Conservation (phyloP, 179 eudicot genomes). For the Drosera spatulata region DNA sequence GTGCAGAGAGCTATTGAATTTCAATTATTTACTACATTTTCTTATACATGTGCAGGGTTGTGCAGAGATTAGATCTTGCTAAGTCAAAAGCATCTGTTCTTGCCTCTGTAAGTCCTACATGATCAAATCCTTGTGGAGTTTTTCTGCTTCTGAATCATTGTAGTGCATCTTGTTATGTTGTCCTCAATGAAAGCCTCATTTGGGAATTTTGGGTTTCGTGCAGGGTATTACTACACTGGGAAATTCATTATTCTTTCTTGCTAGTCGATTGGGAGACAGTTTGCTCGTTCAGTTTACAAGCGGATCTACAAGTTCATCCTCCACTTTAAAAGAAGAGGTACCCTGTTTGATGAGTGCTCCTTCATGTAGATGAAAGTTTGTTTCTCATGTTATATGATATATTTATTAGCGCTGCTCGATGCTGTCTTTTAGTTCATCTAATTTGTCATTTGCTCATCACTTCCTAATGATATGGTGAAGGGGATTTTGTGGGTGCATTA, state of each 20-base stretch:
- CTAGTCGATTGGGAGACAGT: constrained; percentile 96
- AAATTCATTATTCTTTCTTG: constrained; percentile 78
- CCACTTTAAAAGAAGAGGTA: constrained; percentile 87
- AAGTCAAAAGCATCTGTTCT: constrained; percentile 97
- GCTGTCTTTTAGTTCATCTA: too few species aligned
- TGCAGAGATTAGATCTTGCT: constrained; percentile 88
- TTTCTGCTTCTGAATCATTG: background rate
- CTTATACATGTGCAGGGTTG: constrained; percentile 43
- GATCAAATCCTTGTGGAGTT: background rate
- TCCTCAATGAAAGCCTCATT: background rate
- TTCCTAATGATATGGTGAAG: too few species aligned
- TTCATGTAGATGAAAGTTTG: too few species aligned
- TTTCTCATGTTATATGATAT: too few species aligned
- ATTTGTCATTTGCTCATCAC: too few species aligned
- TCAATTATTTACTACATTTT: too few species aligned
- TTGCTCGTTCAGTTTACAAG: constrained; percentile 86
- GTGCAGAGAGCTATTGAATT: too few species aligned
- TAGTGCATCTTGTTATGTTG: background rate
- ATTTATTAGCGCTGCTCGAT: too few species aligned
- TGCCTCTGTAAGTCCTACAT: constrained; percentile 56
- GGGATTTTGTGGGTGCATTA: background rate
- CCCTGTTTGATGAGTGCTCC: constrained; percentile 1
- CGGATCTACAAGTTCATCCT: constrained; percentile 45
- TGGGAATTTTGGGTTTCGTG: constrained; percentile 8
- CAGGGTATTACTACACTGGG: constrained; percentile 82